Evolutionary conservation across 371 early-diverging fungal species (phyloP), one percentile per base, ranked within the genome.

Genomic region (Mortierella sp.): DNA sequence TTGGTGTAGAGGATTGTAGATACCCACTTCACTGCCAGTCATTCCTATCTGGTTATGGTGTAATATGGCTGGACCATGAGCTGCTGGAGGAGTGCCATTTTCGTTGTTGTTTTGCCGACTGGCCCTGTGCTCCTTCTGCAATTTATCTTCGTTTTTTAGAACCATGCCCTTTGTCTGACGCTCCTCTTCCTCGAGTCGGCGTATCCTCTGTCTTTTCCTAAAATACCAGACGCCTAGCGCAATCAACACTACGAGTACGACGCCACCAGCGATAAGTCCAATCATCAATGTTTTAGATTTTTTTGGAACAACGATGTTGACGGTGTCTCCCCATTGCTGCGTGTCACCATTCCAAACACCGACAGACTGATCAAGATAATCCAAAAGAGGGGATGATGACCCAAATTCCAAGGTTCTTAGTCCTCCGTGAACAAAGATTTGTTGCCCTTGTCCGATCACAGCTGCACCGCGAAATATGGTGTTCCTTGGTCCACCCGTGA

Each of bases 361-460:
- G 4, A 71, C 32, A 8, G 75, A 61, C n/a, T 34, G 61, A 17
- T 60, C 68, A 26, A 80, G 42, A 23, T 55, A 53, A 2, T 68
- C 42, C 0, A 13, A 13, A 1, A 49, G 43, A 19, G 71, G 70
- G 23, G 56, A 35, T 7, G 64, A 10, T 0, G 45, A 3, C 12
- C 40, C 42, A 23, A 70, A 66, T 5, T 80, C 71, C 8, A 80
- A 54, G 0, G 47, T 61, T 8, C 47, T 61, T 0, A 80, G 37
- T 15, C 80, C 80, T 2, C 80, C 80, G 42, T 80, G 80, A 43
- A 80, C 51, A 29, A 80, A 61, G 26, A 80, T 67, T 59, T 80
- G 80, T 3, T 49, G n/a, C 9, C 73, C 70, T 37, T 64, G 58
- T n/a, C 74, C 80, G 40, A 80, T 71, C 35, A 60, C 31, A 7